Base-by-base conservation (phyloP, 1,284 basidiomycete species). In the Ustilago cynodontis region DNA sequence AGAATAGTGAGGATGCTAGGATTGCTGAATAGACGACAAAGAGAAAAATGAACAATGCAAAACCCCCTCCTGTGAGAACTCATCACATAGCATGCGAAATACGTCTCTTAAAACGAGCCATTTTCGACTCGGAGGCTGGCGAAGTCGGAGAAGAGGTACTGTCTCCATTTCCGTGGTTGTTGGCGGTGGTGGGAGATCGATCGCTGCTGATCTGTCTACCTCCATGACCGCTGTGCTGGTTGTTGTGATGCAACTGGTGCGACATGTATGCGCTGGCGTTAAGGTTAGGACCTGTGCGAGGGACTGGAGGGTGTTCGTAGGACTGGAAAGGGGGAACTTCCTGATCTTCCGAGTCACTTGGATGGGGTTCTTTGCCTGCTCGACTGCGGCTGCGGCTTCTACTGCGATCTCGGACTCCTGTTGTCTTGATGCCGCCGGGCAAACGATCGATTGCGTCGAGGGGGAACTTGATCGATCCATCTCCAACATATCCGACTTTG, bases 261-360 rank as follows among this genome's bases (percentile, higher is more conserved):
- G 57, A 54, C 68, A 76, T 58, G 53, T 76, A 77, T 2, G 74
- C 74, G 35, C 69, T 71, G 2, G 74, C 65, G 37, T 68, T 77
- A 33, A 77, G 65, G 20, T 77, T 76, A 20, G 73, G 65, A 11
- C 73, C 73, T 3, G 73, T 76, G 8, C 73, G 62, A 2, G 65
- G 68, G 18, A 59, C 45, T 2, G 64, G 57, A 20, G 66, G 68
- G 37, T 53, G 65, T 24, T 68, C 65, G 53, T 64, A 60, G 13
- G 62, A 24, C 41, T 70, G 61, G 41, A 61, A 69, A 7, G 66
- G 71, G 20, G 66, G 51, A 51, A 65, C 62, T 58, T 65, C 71
- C 29, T 61, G 60, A 10, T 65, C 65, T 14, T 75, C 66, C 20
- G 62, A 62, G 29, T 69, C 65, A 45, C 41, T 65, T 18, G 56